Evolutionary conservation across 495 filamentous ascomycete genomes (phyloP).

Genomic region (Penicillium robsamsonii): DNA sequence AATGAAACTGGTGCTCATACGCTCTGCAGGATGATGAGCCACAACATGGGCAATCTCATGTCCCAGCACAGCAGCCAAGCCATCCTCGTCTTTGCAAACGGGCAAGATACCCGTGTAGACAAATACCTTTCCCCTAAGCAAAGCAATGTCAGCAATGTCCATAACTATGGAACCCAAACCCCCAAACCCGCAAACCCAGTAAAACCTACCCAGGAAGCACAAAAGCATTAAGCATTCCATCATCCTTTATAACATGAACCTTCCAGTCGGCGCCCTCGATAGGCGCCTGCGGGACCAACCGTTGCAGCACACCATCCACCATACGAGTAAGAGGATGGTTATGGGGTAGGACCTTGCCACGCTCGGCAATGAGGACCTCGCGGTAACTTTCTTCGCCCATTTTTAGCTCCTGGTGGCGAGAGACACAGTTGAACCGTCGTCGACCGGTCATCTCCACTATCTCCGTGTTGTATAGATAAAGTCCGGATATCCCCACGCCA

Average conservation of each 20-base stretch:
- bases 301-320: slow-evolving; percentile 67
- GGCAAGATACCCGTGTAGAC: slow-evolving; percentile 82
- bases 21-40: slow-evolving; percentile 75
- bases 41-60: slow-evolving; percentile 96
- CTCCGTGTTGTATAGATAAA: slow-evolving; percentile 75
- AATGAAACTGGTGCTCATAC: slow-evolving; percentile 63
- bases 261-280: slow-evolving; percentile 70
- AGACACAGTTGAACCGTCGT: slow-evolving; percentile 76
- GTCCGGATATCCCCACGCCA: slow-evolving; percentile 34
- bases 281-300: slow-evolving; percentile 67
- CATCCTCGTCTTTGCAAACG: slow-evolving; percentile 67
- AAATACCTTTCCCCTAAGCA: slow-evolving; percentile 76
- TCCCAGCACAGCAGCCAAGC: slow-evolving; percentile 78
- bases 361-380: slow-evolving; percentile 48
- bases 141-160: slow-evolving; percentile 9
- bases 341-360: slow-evolving; percentile 48
- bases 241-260: slow-evolving; percentile 77
- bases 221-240: slow-evolving; percentile 70
- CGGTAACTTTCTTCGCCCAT: slow-evolving; percentile 54
- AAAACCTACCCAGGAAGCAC: slow-evolving; percentile 71
- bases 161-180: not conserved
- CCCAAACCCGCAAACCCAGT: not conserved
- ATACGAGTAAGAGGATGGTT: slow-evolving; percentile 48
- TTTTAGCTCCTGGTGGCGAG: slow-evolving; percentile 50
- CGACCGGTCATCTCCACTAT: slow-evolving; percentile 76